Conservation (phyloP, 176 grass and related monocot genomes). For the Guadua angustifolia region DNA sequence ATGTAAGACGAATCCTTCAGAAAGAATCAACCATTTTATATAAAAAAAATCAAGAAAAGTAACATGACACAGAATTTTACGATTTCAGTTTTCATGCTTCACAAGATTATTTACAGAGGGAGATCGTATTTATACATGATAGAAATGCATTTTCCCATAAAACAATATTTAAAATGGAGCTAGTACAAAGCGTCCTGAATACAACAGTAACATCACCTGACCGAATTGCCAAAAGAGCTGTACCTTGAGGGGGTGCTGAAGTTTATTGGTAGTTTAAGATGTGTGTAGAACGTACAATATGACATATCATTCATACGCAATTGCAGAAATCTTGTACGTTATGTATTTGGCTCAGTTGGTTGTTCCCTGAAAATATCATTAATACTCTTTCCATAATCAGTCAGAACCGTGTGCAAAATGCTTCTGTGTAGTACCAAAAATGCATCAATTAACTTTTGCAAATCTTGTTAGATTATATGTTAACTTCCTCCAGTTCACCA, state of each 20-base stretch:
- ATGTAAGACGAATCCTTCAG: not conserved
- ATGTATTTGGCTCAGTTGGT: constrained; percentile 7
- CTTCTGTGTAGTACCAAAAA: not conserved
- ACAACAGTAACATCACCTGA: not conserved
- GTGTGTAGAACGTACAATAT: not conserved
- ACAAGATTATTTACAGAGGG: constrained; percentile 45
- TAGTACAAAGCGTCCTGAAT: constrained; percentile 1
- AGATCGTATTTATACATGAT: not conserved
- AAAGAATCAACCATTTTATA: not conserved
- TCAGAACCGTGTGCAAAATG: constrained; percentile 21
- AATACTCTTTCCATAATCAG: not conserved
- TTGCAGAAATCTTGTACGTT: constrained; percentile 14
- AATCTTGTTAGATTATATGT: constrained; percentile 38
- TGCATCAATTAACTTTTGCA: not conserved
- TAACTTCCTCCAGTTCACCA: constrained; percentile 62
- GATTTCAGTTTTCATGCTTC: not conserved
- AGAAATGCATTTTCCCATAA: constrained; percentile 19
- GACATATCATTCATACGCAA: not conserved
- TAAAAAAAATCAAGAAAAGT: not conserved
- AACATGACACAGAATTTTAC: not conserved
- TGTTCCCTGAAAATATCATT: constrained; percentile 10
- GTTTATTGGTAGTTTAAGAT: not conserved
- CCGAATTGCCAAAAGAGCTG: constrained; percentile 8
- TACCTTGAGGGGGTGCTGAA: constrained; percentile 26
- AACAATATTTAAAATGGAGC: constrained; percentile 20